Percentiles rank a stretch among this genome's conserved stretches.
Conservation (phyloP, 148 eudicot genomes). For the Polygonum maritimum region DNA sequence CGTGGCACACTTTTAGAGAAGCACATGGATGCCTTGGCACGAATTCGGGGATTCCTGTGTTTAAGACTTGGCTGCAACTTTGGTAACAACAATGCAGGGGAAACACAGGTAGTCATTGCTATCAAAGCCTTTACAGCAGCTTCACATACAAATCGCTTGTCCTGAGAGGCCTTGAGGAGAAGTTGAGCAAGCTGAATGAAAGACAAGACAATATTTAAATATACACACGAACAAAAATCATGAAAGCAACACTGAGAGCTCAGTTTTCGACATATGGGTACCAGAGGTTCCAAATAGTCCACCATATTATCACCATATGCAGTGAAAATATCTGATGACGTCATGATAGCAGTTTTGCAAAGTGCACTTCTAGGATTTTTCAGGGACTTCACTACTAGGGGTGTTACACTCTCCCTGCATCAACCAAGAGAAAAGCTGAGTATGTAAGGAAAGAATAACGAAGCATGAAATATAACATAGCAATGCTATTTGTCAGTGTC, state of each 20-base stretch:
- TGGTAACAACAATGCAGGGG: constrained; percentile 42
- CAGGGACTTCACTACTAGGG: constrained; percentile 48
- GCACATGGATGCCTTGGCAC: constrained; percentile 63
- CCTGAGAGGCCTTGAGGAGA: constrained; percentile 63
- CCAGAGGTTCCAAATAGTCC: constrained; percentile 53
- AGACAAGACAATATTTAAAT: not conserved
- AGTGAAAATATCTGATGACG: constrained; percentile 52
- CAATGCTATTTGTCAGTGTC: not conserved
- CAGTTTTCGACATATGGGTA: not conserved
- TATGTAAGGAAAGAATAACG: constrained; percentile 2
- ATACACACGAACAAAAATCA: not conserved
- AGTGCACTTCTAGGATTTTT: constrained; percentile 79
- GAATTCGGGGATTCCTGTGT: constrained; percentile 53
- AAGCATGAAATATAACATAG: not conserved
- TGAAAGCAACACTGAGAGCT: not conserved
- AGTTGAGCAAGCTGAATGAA: constrained; percentile 48
- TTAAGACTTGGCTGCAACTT: constrained; percentile 49
- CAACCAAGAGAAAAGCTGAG: not conserved
- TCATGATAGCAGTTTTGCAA: constrained; percentile 65
- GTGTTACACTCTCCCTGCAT: constrained; percentile 40
- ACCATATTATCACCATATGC: constrained; percentile 45
- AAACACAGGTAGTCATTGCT: constrained; percentile 42
- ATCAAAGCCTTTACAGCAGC: constrained; percentile 53
- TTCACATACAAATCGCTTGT: constrained; percentile 65
- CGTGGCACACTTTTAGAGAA: constrained; percentile 44